phyloP scores from a whole-genome alignment of 1,284 basidiomycete genomes.

The Pholiota adiposa region DNA sequence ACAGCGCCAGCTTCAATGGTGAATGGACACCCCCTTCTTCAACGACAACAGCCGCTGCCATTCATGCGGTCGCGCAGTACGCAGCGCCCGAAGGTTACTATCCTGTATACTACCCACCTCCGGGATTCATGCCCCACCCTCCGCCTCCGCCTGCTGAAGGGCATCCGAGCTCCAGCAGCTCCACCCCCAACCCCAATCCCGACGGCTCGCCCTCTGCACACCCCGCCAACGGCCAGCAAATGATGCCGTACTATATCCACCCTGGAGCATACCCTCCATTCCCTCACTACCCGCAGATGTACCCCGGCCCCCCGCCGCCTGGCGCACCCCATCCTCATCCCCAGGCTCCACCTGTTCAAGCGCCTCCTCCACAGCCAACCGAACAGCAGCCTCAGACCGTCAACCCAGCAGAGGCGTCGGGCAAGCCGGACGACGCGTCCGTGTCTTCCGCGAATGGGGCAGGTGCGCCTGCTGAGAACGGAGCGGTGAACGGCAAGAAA shows the following conservation, averaged over 20 bases:
- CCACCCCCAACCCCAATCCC: conserved; percentile 17
- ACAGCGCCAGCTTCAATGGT: conserved; percentile 26
- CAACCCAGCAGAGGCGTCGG: conserved; percentile 31
- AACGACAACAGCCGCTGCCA: conserved; percentile 36
- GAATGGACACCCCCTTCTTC: conserved; percentile 39
- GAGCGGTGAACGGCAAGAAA: conserved; percentile 27
- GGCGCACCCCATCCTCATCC: conserved; percentile 16
- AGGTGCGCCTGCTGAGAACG: conserved; percentile 16
- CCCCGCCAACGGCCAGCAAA: conserved; percentile 40
- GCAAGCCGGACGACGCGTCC: conserved; percentile 26
- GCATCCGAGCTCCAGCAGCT: conserved; percentile 30
- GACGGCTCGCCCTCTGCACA: conserved; percentile 42
- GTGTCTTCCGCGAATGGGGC: conserved; percentile 19
- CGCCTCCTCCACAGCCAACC: conserved; percentile 15
- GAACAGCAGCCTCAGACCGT: conserved; percentile 27
- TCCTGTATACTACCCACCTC: conserved; percentile 57
- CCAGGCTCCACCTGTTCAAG: conserved; percentile 10
- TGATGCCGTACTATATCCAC: conserved; percentile 49
- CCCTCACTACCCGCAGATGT: conserved; percentile 40
- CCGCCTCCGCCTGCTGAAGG: conserved; percentile 47
- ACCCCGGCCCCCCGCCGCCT: conserved; percentile 36
- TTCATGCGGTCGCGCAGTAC: conserved; percentile 42
- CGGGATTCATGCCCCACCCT: conserved; percentile 40
- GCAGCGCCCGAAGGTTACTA: conserved; percentile 55
- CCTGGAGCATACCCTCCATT: conserved; percentile 39